phyloP scores from a whole-genome alignment of 2,329 filamentous ascomycete genomes.

The Piedraia hortae region DNA sequence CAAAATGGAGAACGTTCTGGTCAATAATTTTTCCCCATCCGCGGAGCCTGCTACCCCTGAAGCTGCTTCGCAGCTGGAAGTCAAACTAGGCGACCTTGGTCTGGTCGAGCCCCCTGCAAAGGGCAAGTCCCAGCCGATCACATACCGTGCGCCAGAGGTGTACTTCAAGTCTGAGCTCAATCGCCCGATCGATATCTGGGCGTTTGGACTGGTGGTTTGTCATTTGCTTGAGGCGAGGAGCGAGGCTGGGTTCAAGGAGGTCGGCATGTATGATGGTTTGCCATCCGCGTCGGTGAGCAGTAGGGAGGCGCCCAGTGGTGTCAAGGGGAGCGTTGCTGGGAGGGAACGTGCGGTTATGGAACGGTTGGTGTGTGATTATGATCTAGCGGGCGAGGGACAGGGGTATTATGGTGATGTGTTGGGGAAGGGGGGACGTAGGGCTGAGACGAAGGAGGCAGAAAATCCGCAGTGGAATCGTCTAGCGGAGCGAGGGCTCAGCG shows the following conservation, averaged over 20 bases:
- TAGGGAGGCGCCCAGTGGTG: too few species aligned
- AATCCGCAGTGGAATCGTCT: constrained; percentile 6
- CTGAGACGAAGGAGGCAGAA: too few species aligned
- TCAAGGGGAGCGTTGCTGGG: constrained; percentile 4
- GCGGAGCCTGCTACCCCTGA: constrained; percentile 2
- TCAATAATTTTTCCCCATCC: constrained; percentile 9
- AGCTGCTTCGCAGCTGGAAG: constrained; percentile 4
- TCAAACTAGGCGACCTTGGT: constrained; percentile 9
- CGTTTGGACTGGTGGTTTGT: constrained; percentile 8
- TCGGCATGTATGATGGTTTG: constrained; percentile 8
- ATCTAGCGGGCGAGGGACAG: constrained; percentile 5
- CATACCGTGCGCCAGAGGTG: constrained; percentile 10
- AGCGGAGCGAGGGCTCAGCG: constrained; percentile 5
- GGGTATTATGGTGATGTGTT: constrained; percentile 6
- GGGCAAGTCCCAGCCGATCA: constrained; percentile 8
- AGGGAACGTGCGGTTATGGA: constrained; percentile 4
- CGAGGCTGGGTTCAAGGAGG: constrained; percentile 5
- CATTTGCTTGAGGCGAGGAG: constrained; percentile 9
- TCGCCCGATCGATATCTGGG: constrained; percentile 8
- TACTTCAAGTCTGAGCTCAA: constrained; percentile 9
- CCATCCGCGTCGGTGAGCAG: constrained; percentile 1
- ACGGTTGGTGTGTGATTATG: constrained; percentile 8
- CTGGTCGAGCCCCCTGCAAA: constrained; percentile 6
- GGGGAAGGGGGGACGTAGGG: too few species aligned
- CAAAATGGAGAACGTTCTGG: constrained; percentile 10